Evolutionary conservation across 2,329 filamentous ascomycete genomes (phyloP).

Genomic region (Nothophaeocryptopus gaeumannii): DNA sequence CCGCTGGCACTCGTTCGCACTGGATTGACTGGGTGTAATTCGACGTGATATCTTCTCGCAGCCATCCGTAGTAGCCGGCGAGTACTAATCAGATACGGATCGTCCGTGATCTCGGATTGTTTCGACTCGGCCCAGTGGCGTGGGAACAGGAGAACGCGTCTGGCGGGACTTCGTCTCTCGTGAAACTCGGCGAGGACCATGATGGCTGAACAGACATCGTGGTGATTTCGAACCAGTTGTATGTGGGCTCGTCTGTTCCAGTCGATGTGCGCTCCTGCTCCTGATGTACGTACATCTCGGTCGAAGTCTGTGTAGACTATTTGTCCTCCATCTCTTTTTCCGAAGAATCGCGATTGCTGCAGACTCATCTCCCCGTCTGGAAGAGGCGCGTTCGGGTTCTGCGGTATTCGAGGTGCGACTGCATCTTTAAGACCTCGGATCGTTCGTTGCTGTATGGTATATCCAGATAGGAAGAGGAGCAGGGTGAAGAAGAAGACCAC

Average conservation of each 20-base stretch:
- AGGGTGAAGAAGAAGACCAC: conserved; percentile 73
- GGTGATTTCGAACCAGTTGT: conserved; percentile 46
- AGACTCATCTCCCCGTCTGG: conserved; percentile 17
- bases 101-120: conserved; percentile 34
- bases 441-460: conserved; percentile 82
- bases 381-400: conserved; percentile 33
- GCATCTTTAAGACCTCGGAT: conserved; percentile 72
- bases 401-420: conserved; percentile 56
- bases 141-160: conserved; percentile 47
- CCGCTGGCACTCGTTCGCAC: conserved; percentile 30
- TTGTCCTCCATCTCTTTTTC: conserved; percentile 19
- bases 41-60: conserved; percentile 45
- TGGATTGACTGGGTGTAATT: conserved; percentile 44
- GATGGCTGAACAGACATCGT: conserved; percentile 49
- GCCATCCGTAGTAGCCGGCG: conserved; percentile 45
- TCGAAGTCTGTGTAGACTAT: conserved; percentile 31
- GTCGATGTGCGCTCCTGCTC: conserved; percentile 33
- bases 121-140: conserved; percentile 36
- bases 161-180: conserved; percentile 45
- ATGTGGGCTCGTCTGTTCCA: conserved; percentile 49
- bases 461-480: conserved; percentile 83
- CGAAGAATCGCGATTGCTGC: conserved; percentile 30
- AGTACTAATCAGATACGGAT: conserved; percentile 45
- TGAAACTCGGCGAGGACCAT: conserved; percentile 50
- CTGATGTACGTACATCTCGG: conserved; percentile 21